Evolutionary conservation across 2,329 filamentous ascomycete genomes (phyloP), one percentile per base, ranked within the genome.

Genomic region (Botrytis galanthina): DNA sequence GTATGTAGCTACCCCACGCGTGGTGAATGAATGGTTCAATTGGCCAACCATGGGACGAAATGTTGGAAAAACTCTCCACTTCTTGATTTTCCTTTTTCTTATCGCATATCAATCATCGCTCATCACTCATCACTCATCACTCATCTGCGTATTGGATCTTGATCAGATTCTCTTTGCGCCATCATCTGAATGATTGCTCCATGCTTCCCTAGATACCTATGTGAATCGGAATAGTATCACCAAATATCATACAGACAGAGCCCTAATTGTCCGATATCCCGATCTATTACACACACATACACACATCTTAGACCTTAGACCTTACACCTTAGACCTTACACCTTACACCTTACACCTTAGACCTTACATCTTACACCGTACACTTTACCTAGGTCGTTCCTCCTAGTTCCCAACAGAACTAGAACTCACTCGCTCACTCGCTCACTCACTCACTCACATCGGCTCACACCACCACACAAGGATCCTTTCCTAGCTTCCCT

Each of bases 1-100:
- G n/a, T n/a, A 67, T 39, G 61, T 64, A 32, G 18, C 4, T 64
- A 64, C 61, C 61, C 61, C 61, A 64, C 61, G 61, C n/a, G 20
- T 9, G 8, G 16, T 16, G 22, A 61, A 62, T 39, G 39, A 5
- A n/a, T 63, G 7, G 37, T 42, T 18, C 61, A 42, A 63, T 63
- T 63, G 61, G 37, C 61, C 37, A 63, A 29, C 37, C 4, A 42
- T 22, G 26, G 16, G 16, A 29, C 16, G 26, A 42, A 29, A 61
- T 6, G 18, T 7, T 12, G 35, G 0, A 4, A 42, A 29, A 63
- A 44, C 61, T 63, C 61, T 39, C 61, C 61, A 39, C 61, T 57
- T 44, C 61, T 44, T 63, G 61, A 63, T 63, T 29, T 63, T 42
- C 37, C 35, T 16, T n/a, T 14, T 62, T 26, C 60, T 62, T 63